phyloP scores from a whole-genome alignment of 1,284 basidiomycete species.

The Cerrena zonata region DNA sequence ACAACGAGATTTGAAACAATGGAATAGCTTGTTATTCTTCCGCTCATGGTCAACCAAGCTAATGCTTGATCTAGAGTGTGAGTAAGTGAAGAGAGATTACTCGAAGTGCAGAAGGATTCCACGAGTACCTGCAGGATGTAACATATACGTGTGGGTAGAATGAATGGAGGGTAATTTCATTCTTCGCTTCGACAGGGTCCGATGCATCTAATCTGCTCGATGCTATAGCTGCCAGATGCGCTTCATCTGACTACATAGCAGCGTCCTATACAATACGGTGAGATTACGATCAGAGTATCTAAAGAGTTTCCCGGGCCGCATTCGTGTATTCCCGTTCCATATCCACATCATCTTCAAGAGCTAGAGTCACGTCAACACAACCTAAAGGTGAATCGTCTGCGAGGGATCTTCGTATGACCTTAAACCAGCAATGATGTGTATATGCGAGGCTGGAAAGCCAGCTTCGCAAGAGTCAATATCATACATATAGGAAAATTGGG shows the following conservation, averaged over 20 bases:
- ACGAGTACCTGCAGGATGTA: constrained; percentile 50
- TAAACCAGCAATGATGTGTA: constrained; percentile 46
- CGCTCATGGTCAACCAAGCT: constrained; percentile 58
- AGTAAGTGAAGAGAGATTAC: constrained; percentile 66
- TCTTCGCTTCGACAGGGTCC: neutral
- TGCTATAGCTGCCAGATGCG: constrained; percentile 18
- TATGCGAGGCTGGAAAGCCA: constrained; percentile 75
- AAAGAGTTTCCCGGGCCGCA: constrained; percentile 47
- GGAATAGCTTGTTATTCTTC: constrained; percentile 51
- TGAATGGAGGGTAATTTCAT: constrained; percentile 39
- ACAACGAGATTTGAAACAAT: constrained; percentile 60
- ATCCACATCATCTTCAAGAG: constrained; percentile 78
- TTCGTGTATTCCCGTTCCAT: constrained; percentile 61
- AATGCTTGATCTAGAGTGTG: constrained; percentile 72
- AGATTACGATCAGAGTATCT: neutral
- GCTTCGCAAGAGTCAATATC: constrained; percentile 49
- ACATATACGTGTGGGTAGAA: constrained; percentile 65
- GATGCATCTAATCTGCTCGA: neutral
- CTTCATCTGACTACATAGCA: constrained; percentile 73
- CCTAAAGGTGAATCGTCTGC: constrained; percentile 17
- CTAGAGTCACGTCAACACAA: constrained; percentile 35
- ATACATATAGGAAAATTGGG: constrained; percentile 38
- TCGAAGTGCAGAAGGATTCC: constrained; percentile 49
- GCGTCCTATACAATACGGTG: constrained; percentile 40
- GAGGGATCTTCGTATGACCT: constrained; percentile 24